Base-by-base conservation (phyloP, 495 filamentous ascomycete species). In the Extremus antarcticus region DNA sequence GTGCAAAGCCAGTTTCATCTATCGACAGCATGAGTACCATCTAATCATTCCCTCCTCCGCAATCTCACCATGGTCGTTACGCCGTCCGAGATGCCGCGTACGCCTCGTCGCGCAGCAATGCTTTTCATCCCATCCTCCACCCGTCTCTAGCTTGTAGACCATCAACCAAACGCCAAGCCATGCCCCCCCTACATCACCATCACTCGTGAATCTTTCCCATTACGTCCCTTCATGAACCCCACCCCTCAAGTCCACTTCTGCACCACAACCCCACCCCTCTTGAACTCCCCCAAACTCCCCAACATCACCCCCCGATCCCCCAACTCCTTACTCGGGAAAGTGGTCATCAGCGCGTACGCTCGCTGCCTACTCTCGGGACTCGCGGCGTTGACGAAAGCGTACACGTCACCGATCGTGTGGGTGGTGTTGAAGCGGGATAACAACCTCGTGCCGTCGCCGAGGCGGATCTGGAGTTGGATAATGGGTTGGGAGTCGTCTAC, bases 311-410 rank as follows among this genome's bases (percentile, higher is more conserved):
- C 68, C 66, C 84, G 81, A 55, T 98, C 89, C 19, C 73, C 84
- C 50, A 96, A 78, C 61, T 97, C 91, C 71, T 89, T 95, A 69
- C 84, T 95, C 1, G 94, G 92, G 68, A 97, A 97, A 0, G 94
- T 97, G 1, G 92, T 98, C 66, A 94, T 90, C 52, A 98, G 68
- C 8, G 86, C 84, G 78, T 88, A 98, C 11, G 73, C 61, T 19
- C 90, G 77, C 41, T 68, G 63, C 48, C 71, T 74, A 55, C 79
- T 76, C 11, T 70, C 71, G 0, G 84, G 69, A 43, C 77, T 87
- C 4, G 88, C 78, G 2, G 80, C 78, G 45, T 78, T 68, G 55
- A 98, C 83, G 65, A 97, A 97, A 16, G 76, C 72, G 66, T 96
- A 96, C 23, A 98, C 83, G 62, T 96, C 88, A 23, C 86, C 88